phyloP scores from a whole-genome alignment of 495 filamentous ascomycete genomes.

The Choiromyces venosus region DNA sequence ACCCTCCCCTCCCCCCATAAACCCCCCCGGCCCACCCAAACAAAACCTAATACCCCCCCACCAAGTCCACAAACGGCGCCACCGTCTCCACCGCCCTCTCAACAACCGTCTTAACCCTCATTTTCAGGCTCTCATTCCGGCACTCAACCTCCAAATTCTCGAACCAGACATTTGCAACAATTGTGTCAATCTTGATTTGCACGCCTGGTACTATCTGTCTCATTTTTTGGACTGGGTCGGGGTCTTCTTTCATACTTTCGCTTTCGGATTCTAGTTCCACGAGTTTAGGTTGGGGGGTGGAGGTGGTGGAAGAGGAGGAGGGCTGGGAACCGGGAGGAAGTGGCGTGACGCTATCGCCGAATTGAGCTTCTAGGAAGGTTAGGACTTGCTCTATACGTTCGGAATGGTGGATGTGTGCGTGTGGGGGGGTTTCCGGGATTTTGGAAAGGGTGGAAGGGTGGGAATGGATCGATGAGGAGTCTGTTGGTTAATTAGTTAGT shows the following conservation, averaged over 20 bases:
- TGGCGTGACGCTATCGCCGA: slow-evolving; percentile 71
- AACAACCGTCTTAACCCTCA: slow-evolving; percentile 74
- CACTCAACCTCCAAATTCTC: slow-evolving; percentile 89
- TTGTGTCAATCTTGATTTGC: slow-evolving; percentile 79
- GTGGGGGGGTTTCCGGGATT: slow-evolving; percentile 57
- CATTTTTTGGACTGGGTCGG: slow-evolving; percentile 57
- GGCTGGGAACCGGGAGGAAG: slow-evolving; percentile 62
- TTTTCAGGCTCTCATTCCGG: slow-evolving; percentile 64
- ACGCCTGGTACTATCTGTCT: slow-evolving; percentile 78
- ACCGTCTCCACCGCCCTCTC: slow-evolving; percentile 89
- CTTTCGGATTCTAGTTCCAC: slow-evolving; percentile 21
- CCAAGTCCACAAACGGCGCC: slow-evolving; percentile 55
- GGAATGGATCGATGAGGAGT: slow-evolving; percentile 47
- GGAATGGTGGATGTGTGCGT: slow-evolving; percentile 61
- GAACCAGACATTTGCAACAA: slow-evolving; percentile 82
- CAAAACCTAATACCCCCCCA: slow-evolving; percentile 11
- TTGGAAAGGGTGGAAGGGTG: slow-evolving; percentile 51
- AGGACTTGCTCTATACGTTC: slow-evolving; percentile 77
- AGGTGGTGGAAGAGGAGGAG: slow-evolving; percentile 35
- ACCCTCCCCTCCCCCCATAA: neutral
- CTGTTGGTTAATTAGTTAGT: slow-evolving; percentile 43
- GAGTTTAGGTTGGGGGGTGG: too few species aligned
- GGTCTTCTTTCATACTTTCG: slow-evolving; percentile 27
- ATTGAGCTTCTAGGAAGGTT: slow-evolving; percentile 96
- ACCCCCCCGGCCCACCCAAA: neutral